Percentiles rank a stretch among this genome's conserved stretches.
Conservation (phyloP, 352 stramenopile species). For the Thraustochytrium striatum region DNA sequence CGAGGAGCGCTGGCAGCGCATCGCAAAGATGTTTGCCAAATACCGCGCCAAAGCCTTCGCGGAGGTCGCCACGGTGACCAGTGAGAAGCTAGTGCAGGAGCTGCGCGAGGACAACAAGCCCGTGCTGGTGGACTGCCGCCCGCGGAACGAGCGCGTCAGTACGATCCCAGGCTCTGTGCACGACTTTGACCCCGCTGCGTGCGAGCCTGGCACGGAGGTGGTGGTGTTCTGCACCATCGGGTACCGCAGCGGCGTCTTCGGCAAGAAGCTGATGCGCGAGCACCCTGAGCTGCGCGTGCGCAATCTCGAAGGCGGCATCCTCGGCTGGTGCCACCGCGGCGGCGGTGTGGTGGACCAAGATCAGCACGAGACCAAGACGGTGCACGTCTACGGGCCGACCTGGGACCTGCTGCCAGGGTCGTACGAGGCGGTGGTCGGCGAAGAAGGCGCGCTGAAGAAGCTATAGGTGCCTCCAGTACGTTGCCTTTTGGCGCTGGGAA, state of each 20-base stretch:
- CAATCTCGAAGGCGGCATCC: slow-evolving; percentile 16
- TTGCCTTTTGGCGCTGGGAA: no score
- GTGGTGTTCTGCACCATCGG: slow-evolving; percentile 30
- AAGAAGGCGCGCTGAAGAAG: no score
- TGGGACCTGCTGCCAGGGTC: slow-evolving; percentile 10
- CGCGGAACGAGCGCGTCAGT: background rate
- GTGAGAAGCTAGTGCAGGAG: background rate
- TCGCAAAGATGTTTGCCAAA: slow-evolving; percentile 30
- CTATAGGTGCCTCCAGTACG: no score
- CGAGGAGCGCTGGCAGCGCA: background rate
- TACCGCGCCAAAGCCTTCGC: slow-evolving; percentile 24
- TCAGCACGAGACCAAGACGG: slow-evolving; percentile 8
- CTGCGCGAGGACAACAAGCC: background rate
- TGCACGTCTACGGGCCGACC: slow-evolving; percentile 25
- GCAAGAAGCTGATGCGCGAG: slow-evolving; percentile 9
- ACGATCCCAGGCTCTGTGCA: background rate
- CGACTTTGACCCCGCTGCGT: background rate
- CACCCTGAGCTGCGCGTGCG: background rate
- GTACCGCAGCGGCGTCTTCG: background rate
- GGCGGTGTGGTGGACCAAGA: background rate
- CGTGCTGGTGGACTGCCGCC: slow-evolving; percentile 30
- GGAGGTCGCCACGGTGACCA: background rate
- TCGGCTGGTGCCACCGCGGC: slow-evolving; percentile 6
- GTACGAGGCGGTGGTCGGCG: slow-evolving; percentile 4
- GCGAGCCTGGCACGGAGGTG: background rate